Evolutionary conservation across 148 eudicot genomes (phyloP).

Genomic region (Bassia scoparia): DNA sequence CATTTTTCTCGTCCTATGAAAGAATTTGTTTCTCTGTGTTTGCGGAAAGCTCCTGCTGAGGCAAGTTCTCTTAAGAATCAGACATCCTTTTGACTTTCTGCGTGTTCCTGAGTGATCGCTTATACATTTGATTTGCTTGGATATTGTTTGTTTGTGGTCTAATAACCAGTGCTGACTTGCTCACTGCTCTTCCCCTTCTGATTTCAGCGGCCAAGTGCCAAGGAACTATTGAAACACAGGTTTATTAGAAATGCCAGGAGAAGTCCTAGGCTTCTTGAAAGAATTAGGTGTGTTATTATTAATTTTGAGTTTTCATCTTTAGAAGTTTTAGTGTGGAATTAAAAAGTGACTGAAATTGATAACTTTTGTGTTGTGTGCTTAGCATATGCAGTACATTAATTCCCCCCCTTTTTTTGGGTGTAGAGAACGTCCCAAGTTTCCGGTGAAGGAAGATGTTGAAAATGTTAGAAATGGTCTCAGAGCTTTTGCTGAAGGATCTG

Average conservation of each 20-base stretch:
- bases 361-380: background rate
- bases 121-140: background rate
- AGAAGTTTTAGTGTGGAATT: background rate
- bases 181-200: slow-evolving; percentile 12
- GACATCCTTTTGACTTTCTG: slow-evolving; percentile 7
- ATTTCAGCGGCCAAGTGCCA: slow-evolving; percentile 91
- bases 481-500: slow-evolving; percentile 67
- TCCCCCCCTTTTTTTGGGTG: slow-evolving; percentile 1
- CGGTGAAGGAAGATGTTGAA: slow-evolving; percentile 62
- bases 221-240: slow-evolving; percentile 84
- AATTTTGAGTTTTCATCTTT: background rate
- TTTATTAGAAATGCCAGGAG: slow-evolving; percentile 81
- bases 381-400: slow-evolving; percentile 5
- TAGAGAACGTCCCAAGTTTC: slow-evolving; percentile 90
- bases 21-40: slow-evolving; percentile 81
- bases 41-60: slow-evolving; percentile 83
- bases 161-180: slow-evolving; percentile 8
- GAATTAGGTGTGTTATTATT: slow-evolving; percentile 58
- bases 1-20: slow-evolving; percentile 94
- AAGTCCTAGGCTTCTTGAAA: slow-evolving; percentile 85
- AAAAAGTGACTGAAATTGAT: background rate
- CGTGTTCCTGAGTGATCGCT: background rate
- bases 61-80: slow-evolving; percentile 34
- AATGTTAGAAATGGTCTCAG: slow-evolving; percentile 46
- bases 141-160: background rate